A percentile compares a stretch with the other conserved stretches of the same genome.
These are phyloP conservation scores for Trichosporon asahii DNA, from an alignment of 1,284 basidiomycete species.

Conservation along the genomic window DNA sequence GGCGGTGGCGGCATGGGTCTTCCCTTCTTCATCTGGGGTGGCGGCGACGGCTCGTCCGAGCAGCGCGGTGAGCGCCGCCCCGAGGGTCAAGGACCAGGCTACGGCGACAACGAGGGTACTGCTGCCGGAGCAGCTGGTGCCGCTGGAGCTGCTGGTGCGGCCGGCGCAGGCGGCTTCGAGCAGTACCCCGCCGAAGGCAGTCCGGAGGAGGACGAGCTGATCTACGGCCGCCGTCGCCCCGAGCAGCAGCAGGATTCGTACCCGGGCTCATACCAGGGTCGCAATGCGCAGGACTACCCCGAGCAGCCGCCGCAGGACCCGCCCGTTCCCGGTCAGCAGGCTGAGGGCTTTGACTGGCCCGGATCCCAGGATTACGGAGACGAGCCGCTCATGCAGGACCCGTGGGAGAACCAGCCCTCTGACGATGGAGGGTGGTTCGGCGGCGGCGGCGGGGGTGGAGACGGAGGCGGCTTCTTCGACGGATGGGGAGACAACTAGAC, in stretches of 20 bases:
- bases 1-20: slow-evolving; percentile 54
- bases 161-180: slow-evolving; percentile 19
- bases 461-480: slow-evolving; percentile 23
- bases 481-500: not conserved
- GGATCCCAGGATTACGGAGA: not conserved
- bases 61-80: slow-evolving; percentile 12
- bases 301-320: slow-evolving; percentile 1
- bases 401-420: slow-evolving; percentile 23
- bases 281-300: not conserved
- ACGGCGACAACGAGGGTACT: slow-evolving; percentile 20
- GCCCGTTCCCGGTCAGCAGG: slow-evolving; percentile 21
- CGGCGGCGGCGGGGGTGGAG: slow-evolving; percentile 20
- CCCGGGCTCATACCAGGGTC: not conserved
- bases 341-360: slow-evolving; percentile 23
- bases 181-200: not conserved
- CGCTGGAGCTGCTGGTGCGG: slow-evolving; percentile 29
- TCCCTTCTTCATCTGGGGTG: slow-evolving; percentile 50
- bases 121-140: slow-evolving; percentile 31
- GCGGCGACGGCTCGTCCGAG: slow-evolving; percentile 40
- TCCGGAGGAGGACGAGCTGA: slow-evolving; percentile 37
- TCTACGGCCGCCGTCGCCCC: slow-evolving; percentile 37
- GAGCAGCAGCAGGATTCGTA: slow-evolving; percentile 1
- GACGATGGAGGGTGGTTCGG: slow-evolving; percentile 26
- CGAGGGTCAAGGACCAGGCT: not conserved
- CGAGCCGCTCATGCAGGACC: slow-evolving; percentile 28